Percentiles rank a stretch among this genome's conserved stretches.
phyloP scores from a whole-genome alignment of 805 yeast species.

The Jamesozyma piceae region DNA sequence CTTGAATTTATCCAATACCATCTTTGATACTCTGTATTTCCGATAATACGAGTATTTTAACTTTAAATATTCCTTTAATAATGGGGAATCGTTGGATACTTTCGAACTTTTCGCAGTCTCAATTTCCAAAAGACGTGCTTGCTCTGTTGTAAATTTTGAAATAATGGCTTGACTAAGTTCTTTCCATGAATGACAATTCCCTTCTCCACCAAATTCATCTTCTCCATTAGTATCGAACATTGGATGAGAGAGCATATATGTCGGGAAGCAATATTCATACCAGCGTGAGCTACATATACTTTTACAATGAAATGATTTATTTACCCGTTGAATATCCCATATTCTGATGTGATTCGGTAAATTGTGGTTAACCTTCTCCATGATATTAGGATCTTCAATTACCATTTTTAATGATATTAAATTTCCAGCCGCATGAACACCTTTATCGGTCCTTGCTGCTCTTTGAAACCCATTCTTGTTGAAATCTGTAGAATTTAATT shows the following conservation, averaged over 20 bases:
- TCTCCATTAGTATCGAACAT: neutral
- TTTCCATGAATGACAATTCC: neutral
- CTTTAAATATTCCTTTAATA: slow-evolving; percentile 39
- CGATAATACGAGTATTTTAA: neutral
- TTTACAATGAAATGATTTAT: slow-evolving; percentile 79
- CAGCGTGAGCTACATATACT: slow-evolving; percentile 80
- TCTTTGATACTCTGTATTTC: neutral
- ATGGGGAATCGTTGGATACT: slow-evolving; percentile 95
- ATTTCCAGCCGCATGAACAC: slow-evolving; percentile 96
- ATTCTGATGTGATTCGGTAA: slow-evolving; percentile 74
- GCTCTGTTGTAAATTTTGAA: too few relatives aligned
- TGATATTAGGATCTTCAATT: slow-evolving; percentile 56
- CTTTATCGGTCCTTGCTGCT: slow-evolving; percentile 87
- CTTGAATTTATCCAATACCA: slow-evolving; percentile 45
- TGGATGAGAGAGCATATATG: slow-evolving; percentile 48
- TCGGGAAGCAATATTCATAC: slow-evolving; percentile 82
- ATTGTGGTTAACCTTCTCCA: slow-evolving; percentile 52
- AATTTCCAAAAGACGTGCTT: too few relatives aligned
- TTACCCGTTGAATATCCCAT: slow-evolving; percentile 80
- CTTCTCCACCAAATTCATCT: too few relatives aligned
- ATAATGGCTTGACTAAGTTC: neutral
- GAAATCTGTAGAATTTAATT: slow-evolving; percentile 76
- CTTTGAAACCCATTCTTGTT: slow-evolving; percentile 81
- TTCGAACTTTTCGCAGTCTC: slow-evolving; percentile 49
- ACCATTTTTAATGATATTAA: slow-evolving; percentile 77